Conservation (phyloP, 345 rosid species). For the Arabidopsis thaliana region DNA sequence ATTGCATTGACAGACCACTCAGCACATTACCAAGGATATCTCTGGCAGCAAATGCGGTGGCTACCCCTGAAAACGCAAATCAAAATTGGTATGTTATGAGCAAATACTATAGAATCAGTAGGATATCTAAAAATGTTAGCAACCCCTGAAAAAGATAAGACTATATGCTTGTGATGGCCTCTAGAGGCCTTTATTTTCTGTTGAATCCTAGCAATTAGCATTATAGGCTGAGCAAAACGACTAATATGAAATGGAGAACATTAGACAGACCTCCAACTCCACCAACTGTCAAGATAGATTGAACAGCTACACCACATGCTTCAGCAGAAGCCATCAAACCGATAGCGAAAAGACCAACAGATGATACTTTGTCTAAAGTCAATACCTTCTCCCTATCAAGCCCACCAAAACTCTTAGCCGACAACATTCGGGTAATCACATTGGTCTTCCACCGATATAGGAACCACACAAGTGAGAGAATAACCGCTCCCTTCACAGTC, state of each 20-base stretch:
- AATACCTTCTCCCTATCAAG: conserved; percentile 68
- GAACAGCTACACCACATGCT: conserved; percentile 97
- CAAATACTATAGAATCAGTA: background rate
- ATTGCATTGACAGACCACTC: conserved; percentile 88
- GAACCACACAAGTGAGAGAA: conserved; percentile 88
- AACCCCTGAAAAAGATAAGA: background rate
- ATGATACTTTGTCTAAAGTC: conserved; percentile 79
- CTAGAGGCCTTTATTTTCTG: background rate
- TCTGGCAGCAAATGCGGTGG: conserved; percentile 95
- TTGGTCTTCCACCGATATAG: conserved; percentile 86
- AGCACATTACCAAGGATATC: conserved; percentile 93
- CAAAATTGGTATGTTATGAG: conserved; percentile 5
- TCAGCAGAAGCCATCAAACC: conserved; percentile 89
- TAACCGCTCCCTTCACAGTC: conserved; percentile 74
- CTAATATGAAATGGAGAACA: conserved; percentile 8
- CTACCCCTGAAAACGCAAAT: conserved; percentile 67
- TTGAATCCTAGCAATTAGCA: conserved; percentile 21
- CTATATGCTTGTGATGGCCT: background rate
- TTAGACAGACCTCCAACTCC: conserved; percentile 83
- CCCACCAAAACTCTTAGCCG: conserved; percentile 51
- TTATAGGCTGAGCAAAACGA: conserved; percentile 18
- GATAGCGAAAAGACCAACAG: conserved; percentile 77
- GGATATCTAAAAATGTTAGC: background rate
- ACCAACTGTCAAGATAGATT: conserved; percentile 90
- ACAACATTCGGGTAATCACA: conserved; percentile 61